phyloP scores from a whole-genome alignment of 441 rosid genomes.

The Sinapis alba region DNA sequence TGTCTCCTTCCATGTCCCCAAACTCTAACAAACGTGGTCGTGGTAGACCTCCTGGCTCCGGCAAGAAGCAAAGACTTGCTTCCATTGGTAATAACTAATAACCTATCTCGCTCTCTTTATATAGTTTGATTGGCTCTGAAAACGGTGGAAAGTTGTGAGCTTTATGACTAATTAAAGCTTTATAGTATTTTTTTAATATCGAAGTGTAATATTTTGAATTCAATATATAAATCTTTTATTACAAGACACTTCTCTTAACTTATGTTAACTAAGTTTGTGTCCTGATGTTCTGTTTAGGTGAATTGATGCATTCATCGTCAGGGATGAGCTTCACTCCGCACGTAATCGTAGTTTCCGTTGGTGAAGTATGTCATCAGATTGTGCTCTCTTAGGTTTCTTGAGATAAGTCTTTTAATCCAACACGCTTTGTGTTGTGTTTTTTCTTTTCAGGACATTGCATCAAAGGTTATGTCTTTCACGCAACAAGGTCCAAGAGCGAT shows the following conservation, averaged over 20 bases:
- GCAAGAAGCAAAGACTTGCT: constrained; percentile 76
- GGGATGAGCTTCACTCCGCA: constrained; percentile 96
- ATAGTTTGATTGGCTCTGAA: not conserved
- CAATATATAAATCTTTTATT: constrained; percentile 19
- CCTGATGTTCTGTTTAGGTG: constrained; percentile 51
- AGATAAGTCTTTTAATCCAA: not conserved
- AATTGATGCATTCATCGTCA: constrained; percentile 76
- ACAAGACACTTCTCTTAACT: not conserved
- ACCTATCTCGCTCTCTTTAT: not conserved
- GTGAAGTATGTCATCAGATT: constrained; percentile 47
- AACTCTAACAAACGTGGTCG: constrained; percentile 79
- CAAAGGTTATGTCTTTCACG: constrained; percentile 73
- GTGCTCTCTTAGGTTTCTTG: not conserved
- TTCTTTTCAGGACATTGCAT: constrained; percentile 77
- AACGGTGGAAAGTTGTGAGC: constrained; percentile 5
- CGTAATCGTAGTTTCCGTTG: constrained; percentile 74
- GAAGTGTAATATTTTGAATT: not conserved
- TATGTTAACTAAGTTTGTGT: not conserved
- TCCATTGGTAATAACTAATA: constrained; percentile 64
- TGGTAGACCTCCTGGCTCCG: constrained; percentile 92
- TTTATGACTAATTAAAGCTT: not conserved
- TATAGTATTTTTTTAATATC: constrained; percentile 24
- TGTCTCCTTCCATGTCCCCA: constrained; percentile 70
- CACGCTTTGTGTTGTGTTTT: not conserved
- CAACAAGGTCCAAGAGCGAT: constrained; percentile 84